Percentiles rank a stretch among this genome's conserved stretches.
These are phyloP conservation scores for Pascua guehoae DNA, from an alignment of 1,284 basidiomycete species.

Conservation along the genomic window DNA sequence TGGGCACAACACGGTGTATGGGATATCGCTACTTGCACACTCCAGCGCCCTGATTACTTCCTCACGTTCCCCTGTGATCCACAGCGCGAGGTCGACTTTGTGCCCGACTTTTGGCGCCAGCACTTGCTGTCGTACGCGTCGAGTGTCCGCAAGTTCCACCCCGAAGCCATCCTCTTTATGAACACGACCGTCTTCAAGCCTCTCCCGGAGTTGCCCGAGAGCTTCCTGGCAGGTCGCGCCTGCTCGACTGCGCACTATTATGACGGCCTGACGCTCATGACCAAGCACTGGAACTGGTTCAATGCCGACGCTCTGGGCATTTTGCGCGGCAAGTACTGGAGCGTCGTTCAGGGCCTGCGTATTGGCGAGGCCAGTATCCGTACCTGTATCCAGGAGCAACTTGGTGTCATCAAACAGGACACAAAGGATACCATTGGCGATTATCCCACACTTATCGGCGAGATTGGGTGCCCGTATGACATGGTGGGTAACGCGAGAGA, in stretches of 20 bases:
- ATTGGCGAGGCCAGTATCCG: conserved; percentile 81
- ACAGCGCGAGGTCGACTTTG: conserved; percentile 54
- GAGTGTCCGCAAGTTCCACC: conserved; percentile 69
- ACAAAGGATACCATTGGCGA: conserved; percentile 56
- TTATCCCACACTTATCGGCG: conserved; percentile 92
- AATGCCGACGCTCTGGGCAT: conserved; percentile 68
- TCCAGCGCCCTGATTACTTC: conserved; percentile 81
- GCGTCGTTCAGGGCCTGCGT: conserved; percentile 54
- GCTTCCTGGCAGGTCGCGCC: conserved; percentile 64
- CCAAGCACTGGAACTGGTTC: conserved; percentile 92
- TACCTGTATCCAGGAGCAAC: conserved; percentile 74
- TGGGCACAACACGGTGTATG: conserved; percentile 95
- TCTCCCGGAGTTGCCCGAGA: conserved; percentile 61
- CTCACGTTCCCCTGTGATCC: conserved; percentile 49
- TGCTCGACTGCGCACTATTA: conserved; percentile 89
- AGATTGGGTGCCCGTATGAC: conserved; percentile 92
- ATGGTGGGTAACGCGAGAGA: conserved; percentile 52
- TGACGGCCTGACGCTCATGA: conserved; percentile 73
- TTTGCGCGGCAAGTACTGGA: conserved; percentile 78
- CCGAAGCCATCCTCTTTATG: conserved; percentile 82
- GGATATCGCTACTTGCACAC: conserved; percentile 65
- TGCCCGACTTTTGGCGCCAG: conserved; percentile 76
- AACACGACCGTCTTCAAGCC: conserved; percentile 87
- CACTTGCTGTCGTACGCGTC: conserved; percentile 66
- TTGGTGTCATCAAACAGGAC: conserved; percentile 70